Conservation (phyloP, 1,139 yeast genomes). For the Candida gigantensis region DNA sequence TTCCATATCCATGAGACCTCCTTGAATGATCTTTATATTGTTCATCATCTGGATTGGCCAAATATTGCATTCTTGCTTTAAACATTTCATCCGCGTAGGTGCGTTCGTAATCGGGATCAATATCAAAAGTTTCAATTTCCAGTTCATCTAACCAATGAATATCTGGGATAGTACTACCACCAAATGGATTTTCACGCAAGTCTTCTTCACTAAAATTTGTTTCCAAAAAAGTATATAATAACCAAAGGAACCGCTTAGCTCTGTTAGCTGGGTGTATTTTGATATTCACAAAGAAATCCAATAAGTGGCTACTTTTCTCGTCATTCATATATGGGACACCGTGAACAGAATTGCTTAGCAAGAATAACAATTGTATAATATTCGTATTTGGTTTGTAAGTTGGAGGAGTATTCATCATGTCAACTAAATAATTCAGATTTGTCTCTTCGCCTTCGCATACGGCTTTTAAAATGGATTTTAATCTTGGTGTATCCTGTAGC, state of each 20-base stretch:
- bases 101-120: conserved; percentile 71
- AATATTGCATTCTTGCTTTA: conserved; percentile 57
- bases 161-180: conserved; percentile 50
- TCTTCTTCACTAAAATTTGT: conserved; percentile 60
- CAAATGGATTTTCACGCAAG: conserved; percentile 66
- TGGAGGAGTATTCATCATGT: conserved; percentile 39
- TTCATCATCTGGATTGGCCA: conserved; percentile 44
- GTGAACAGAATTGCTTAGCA: conserved; percentile 63
- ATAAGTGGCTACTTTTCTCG: conserved; percentile 37
- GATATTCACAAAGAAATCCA: conserved; percentile 65
- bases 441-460: conserved; percentile 56
- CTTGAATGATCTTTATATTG: conserved; percentile 29
- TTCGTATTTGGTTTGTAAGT: conserved; percentile 47
- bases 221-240: conserved; percentile 77
- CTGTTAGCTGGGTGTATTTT: conserved; percentile 59
- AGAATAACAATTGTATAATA: conserved; percentile 73
- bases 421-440: conserved; percentile 42
- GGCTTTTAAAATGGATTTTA: conserved; percentile 86
- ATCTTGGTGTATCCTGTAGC: conserved; percentile 90
- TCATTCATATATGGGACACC: conserved; percentile 22
- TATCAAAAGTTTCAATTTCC: conserved; percentile 50
- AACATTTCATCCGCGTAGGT: conserved; percentile 73
- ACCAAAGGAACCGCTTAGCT: conserved; percentile 78
- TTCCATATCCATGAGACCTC: conserved; percentile 30
- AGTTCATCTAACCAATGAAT: conserved; percentile 42